Base-by-base conservation (phyloP, 768 basidiomycete species). In the Boletus rubropictus region DNA sequence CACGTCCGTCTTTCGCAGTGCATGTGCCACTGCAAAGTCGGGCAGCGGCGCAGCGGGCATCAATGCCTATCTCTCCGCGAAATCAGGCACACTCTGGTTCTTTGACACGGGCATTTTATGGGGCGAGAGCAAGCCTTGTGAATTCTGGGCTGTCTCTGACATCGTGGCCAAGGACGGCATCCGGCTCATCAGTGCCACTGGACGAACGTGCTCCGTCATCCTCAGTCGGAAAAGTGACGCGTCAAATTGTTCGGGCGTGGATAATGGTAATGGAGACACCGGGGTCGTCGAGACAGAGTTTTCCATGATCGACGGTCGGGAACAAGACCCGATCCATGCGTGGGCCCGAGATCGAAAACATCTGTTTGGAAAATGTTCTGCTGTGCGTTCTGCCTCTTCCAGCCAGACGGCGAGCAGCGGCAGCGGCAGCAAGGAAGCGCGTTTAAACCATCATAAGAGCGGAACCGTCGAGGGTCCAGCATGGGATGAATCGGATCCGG, bases 51-150 rank as follows among this genome's bases (percentile, higher is more conserved):
- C 81, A 3, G 79, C 84, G 2, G 84, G 84, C 0, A 66, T 86
- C 21, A 79, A 84, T 46, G 84, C 84, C 5, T 82, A 84, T 62
- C 76, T 81, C 25, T 76, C 76, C n/a, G 85, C 86, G 1, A 88
- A 86, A 59, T 62, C 72, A 2, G 85, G 85, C 1, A 82, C 73
- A 38, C 67, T 89, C 33, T 86, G 86, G 82, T 89, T 89, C 70
- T 70, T 83, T 38, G 66, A 72, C 33, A 69, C 71, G 20, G 87
- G 86, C 6, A 72, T 89, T 14, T 72, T 89, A 7, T 84, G 83
- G 78, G 85, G 82, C 20, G 82, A 87, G 59, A 78, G 76, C 58
- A 84, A 84, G 52, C 85, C 85, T 3, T 86, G 83, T 57, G 83
- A 86, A 54, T 89, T 86, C 57, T 89, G 86, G 81, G 66, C 80